These are phyloP conservation scores for Aphanomyces stellatus DNA, from an alignment of 352 stramenopile species.

Conservation along the genomic window DNA sequence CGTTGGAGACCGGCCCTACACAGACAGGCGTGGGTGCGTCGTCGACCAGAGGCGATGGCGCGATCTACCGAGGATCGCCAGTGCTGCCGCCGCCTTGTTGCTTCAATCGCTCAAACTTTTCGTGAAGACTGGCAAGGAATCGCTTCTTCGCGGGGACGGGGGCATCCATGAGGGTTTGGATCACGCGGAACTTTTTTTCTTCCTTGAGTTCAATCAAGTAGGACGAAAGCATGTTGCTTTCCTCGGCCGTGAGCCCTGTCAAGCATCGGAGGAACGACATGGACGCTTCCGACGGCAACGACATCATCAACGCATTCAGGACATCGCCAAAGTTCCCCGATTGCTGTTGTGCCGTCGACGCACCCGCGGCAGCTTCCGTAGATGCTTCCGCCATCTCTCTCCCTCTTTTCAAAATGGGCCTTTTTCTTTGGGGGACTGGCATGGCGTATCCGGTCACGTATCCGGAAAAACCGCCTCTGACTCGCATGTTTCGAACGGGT, in stretches of 20 bases:
- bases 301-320: constrained; percentile 60
- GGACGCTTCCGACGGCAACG: constrained; percentile 60
- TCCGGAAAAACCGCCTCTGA: too few relatives aligned
- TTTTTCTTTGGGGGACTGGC: too few relatives aligned
- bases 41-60: neutral
- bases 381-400: too few relatives aligned
- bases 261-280: constrained; percentile 68
- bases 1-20: neutral
- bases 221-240: constrained; percentile 66
- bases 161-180: constrained; percentile 73
- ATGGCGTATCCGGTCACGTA: too few relatives aligned
- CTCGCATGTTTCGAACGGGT: too few relatives aligned
- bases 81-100: constrained; percentile 28
- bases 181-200: constrained; percentile 81
- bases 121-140: constrained; percentile 55
- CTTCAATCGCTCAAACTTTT: constrained; percentile 64
- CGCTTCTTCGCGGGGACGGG: constrained; percentile 72
- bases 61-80: constrained; percentile 26
- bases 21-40: neutral
- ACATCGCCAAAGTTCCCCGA: constrained; percentile 49
- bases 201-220: constrained; percentile 64
- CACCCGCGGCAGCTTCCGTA: too few relatives aligned
- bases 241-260: constrained; percentile 53
- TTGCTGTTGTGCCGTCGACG: too few relatives aligned
- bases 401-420: too few relatives aligned